phyloP scores from a whole-genome alignment of 1,284 basidiomycete genomes.

The Agaricales sp. region DNA sequence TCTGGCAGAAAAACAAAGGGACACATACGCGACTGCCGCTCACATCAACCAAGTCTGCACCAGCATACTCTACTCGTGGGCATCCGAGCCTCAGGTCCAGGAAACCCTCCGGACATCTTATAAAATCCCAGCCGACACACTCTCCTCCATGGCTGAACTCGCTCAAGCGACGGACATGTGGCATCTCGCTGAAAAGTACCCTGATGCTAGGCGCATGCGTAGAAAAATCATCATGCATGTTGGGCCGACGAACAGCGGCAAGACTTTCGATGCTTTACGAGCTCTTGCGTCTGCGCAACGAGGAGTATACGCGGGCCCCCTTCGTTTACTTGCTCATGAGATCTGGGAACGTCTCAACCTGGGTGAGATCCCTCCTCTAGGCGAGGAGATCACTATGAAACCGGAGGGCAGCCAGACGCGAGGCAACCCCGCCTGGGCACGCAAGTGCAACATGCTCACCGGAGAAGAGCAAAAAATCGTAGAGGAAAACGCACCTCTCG shows the following conservation, averaged over 20 bases:
- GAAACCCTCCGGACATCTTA: slow-evolving; percentile 13
- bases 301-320: slow-evolving; percentile 86
- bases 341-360: slow-evolving; percentile 89
- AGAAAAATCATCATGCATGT: slow-evolving; percentile 92
- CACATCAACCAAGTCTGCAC: slow-evolving; percentile 24
- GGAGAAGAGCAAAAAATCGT: slow-evolving; percentile 86
- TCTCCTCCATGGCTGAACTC: slow-evolving; percentile 28
- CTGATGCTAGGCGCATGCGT: slow-evolving; percentile 32
- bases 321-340: slow-evolving; percentile 91
- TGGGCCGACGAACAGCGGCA: slow-evolving; percentile 96
- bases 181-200: slow-evolving; percentile 29
- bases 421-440: slow-evolving; percentile 39
- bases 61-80: slow-evolving; percentile 42
- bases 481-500: slow-evolving; percentile 43
- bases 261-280: slow-evolving; percentile 89
- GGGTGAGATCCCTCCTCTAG: slow-evolving; percentile 71
- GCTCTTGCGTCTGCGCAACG: slow-evolving; percentile 69
- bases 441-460: slow-evolving; percentile 84
- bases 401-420: slow-evolving; percentile 15
- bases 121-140: slow-evolving; percentile 18
- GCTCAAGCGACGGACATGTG: slow-evolving; percentile 27
- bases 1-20: slow-evolving; percentile 18
- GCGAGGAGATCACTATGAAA: slow-evolving; percentile 24
- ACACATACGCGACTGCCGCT: neutral
- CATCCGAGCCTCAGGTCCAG: slow-evolving; percentile 21